A percentile compares a stretch with the other conserved stretches of the same genome.
These are phyloP conservation scores for Magnaporthales sp. DNA, from an alignment of 2,329 filamentous ascomycete species.

Conservation along the genomic window DNA sequence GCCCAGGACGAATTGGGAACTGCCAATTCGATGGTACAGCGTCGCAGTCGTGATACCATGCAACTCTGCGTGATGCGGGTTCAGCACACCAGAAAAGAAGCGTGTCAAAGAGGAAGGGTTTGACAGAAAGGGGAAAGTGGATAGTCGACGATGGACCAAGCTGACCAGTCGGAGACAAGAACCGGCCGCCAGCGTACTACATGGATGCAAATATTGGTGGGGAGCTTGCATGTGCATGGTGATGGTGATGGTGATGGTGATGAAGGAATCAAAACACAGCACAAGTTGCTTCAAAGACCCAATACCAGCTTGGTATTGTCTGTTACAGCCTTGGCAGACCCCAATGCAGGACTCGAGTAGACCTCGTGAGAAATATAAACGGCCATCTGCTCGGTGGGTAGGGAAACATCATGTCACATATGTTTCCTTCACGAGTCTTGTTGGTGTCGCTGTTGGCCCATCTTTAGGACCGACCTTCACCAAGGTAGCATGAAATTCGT, in stretches of 20 bases:
- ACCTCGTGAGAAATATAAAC: neutral
- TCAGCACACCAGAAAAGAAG: neutral
- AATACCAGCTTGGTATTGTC: neutral
- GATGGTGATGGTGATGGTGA: constrained; percentile 1
- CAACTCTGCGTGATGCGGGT: neutral
- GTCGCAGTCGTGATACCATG: neutral
- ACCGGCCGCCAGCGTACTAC: constrained; percentile 2
- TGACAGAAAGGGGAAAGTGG: constrained; percentile 6
- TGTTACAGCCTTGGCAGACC: neutral
- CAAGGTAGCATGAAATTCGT: neutral
- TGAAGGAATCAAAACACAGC: neutral
- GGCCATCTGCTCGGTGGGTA: neutral
- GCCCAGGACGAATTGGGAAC: neutral
- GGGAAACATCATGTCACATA: neutral
- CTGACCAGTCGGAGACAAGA: constrained; percentile 2
- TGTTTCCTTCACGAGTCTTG: neutral
- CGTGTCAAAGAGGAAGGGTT: neutral
- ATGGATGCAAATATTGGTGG: neutral
- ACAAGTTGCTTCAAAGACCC: neutral
- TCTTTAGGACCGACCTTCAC: neutral
- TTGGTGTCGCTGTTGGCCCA: neutral
- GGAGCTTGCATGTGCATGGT: neutral
- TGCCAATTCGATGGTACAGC: neutral
- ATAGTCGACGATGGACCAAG: neutral
- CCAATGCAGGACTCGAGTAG: neutral